Evolutionary conservation across 768 basidiomycete genomes (phyloP).

Genomic region (Paxillus ammoniavirescens): DNA sequence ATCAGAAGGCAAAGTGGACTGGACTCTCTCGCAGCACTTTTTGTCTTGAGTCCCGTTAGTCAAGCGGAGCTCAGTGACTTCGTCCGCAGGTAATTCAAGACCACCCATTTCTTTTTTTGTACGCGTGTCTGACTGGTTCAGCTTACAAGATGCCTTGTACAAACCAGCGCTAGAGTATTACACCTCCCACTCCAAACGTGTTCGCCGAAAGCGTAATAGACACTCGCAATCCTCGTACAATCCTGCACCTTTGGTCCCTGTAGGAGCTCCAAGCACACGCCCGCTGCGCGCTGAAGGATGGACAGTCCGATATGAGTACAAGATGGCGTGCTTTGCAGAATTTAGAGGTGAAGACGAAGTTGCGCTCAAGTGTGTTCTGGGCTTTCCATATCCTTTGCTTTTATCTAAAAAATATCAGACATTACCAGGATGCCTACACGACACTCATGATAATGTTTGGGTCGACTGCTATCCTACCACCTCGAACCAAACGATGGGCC

Average conservation of each 20-base stretch:
- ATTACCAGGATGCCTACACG: constrained; percentile 92
- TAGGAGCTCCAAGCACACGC: constrained; percentile 41
- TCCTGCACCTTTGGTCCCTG: constrained; percentile 43
- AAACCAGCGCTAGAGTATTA: constrained; percentile 94
- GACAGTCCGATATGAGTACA: constrained; percentile 97
- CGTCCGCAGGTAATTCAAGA: constrained; percentile 59
- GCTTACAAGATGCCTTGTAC: constrained; percentile 85
- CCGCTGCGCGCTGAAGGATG: constrained; percentile 84
- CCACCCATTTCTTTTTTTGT: neutral
- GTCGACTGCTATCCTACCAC: constrained; percentile 80
- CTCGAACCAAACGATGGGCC: constrained; percentile 96
- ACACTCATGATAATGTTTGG: constrained; percentile 86
- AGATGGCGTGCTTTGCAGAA: constrained; percentile 95
- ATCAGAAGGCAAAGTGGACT: constrained; percentile 87
- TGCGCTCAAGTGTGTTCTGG: constrained; percentile 73
- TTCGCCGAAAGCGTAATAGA: constrained; percentile 83
- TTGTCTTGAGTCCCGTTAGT: constrained; percentile 92
- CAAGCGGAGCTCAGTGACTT: constrained; percentile 87
- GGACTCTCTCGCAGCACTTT: constrained; percentile 88
- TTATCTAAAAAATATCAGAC: constrained; percentile 45
- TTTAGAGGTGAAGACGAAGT: constrained; percentile 91
- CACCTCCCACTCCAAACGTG: constrained; percentile 87
- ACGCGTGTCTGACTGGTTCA: constrained; percentile 25
- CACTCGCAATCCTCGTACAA: constrained; percentile 65
- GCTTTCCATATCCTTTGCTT: constrained; percentile 5